Evolutionary conservation across 2,329 filamentous ascomycete genomes (phyloP), one percentile per base, ranked within the genome.

Genomic region (Chalaropsis ovoidea): DNA sequence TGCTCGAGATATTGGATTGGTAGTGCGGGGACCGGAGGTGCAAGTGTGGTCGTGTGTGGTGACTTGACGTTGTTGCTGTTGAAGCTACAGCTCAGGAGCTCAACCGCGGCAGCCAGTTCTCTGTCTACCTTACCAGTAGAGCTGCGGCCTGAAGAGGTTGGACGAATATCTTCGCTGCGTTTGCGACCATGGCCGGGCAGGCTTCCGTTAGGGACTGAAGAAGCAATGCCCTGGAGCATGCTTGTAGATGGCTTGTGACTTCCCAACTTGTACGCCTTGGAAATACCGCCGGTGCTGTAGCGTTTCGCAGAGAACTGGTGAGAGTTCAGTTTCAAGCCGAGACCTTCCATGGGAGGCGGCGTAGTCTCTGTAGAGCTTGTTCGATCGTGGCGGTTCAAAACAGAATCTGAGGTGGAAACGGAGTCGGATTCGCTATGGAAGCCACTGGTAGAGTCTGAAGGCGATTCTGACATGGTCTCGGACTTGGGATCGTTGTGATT

Each of bases 361-460:
- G 93, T 96, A 61, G 92, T 97, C 74, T 96, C 90, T 47, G 88
- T 86, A 63, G 93, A 97, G 78, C 91, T 95, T 72, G 86, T 81
- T 64, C 84, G 83, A 66, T 90, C 88, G 70, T 87, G 86, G 64
- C 82, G 85, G 66, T 93, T 90, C 31, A 89, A 95, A 64, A 85
- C 86, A 39, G 90, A 95, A 22, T 88, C 88, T 24, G 86, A 86
- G 2, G 92, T 90, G 22, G 92, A 96, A 24, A 82, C 82, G 42
- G 90, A 94, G 43, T 91, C 93, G 64, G 86, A 80, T 72, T 96
- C 90, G 75, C 90, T 95, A 68, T 86, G 82, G 71, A 84, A 85
- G 71, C 86, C 82, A 71, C 84, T 85, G 66, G 86, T 79, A 45
- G 84, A 86, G 67, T 86, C 83, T 35, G 85, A 84, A 58, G 86